Base-by-base conservation (phyloP, 78 protist genomes). In the Dictyostelium capitatum region DNA sequence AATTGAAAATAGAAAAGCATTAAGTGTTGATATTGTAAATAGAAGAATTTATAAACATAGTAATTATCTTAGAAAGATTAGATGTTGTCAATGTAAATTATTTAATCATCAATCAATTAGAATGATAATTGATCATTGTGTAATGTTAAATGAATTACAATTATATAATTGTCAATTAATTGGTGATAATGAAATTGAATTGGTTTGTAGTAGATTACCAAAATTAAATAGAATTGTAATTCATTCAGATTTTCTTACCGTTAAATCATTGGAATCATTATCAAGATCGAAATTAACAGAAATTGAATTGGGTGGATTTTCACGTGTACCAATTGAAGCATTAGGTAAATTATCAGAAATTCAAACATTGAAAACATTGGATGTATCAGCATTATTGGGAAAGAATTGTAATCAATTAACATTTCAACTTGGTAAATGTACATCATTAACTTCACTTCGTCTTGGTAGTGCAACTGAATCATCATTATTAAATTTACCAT, bases 1-100 rank as follows among this genome's bases (percentile, higher is more conserved):
- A 0, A 77, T 87, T 28, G 93, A 87, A 6, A 87, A 87, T 77
- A 23, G 79, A 30, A 87, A 65, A 17, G 54, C 28, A 11, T 28
- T 65, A 19, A 53, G 48, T 32, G 62, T 48, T 10, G 93, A 87
- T 10, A 54, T 87, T 37, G 82, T 87, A 47, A 72, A 77, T n/a
- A 87, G 59, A 47, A 74, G 72, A 64, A 87, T 87, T 28, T 87
- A 65, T 51, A 87, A 65, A 77, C 93, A 87, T 37, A 87, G 93
- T 51, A 46, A 87, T 37, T 87, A 87, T 51, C 50, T 87, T 4
- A 74, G 65, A 20, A 87, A 87, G 54, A 77, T 87, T 10, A 19
- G 73, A 48, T 77, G 80, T 50, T 47, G 78, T 37, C 80, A 77
- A 23, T 70, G 59, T 17, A 47, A 54, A 46, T 25, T 32, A 4